These are phyloP conservation scores for Silene coronaria DNA, from an alignment of 179 eudicot species.

Conservation along the genomic window DNA sequence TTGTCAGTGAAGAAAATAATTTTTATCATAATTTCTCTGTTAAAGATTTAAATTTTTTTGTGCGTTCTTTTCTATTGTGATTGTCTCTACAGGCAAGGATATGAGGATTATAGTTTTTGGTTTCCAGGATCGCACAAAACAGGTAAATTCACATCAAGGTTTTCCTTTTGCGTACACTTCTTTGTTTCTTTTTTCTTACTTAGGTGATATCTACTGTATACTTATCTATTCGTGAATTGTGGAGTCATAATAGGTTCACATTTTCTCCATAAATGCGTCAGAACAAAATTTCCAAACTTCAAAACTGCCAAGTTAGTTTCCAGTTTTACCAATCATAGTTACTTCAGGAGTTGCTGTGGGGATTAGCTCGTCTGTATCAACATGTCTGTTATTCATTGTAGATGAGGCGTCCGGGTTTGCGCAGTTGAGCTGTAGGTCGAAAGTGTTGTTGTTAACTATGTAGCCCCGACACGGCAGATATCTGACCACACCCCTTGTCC, in stretches of 20 bases:
- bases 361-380: background rate
- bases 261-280: background rate
- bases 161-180: background rate
- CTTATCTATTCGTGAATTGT: background rate
- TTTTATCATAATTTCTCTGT: too few species aligned
- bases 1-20: background rate
- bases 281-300: background rate
- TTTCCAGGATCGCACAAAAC: slow-evolving; percentile 78
- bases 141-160: slow-evolving; percentile 38
- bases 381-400: background rate
- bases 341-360: background rate
- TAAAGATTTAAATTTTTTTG: background rate
- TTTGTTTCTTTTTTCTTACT: background rate
- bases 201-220: background rate
- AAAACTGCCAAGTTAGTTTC: background rate
- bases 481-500: too few species aligned
- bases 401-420: too few species aligned
- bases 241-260: background rate
- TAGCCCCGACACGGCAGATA: too few species aligned
- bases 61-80: slow-evolving; percentile 11
- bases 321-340: background rate
- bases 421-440: too few species aligned
- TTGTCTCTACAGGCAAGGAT: slow-evolving; percentile 73
- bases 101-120: slow-evolving; percentile 90
- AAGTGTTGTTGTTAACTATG: too few species aligned